A percentile compares a stretch with the other conserved stretches of the same genome.
Evolutionary conservation across 495 filamentous ascomycete genomes (phyloP).

Genomic region (Xylaria acuta): DNA sequence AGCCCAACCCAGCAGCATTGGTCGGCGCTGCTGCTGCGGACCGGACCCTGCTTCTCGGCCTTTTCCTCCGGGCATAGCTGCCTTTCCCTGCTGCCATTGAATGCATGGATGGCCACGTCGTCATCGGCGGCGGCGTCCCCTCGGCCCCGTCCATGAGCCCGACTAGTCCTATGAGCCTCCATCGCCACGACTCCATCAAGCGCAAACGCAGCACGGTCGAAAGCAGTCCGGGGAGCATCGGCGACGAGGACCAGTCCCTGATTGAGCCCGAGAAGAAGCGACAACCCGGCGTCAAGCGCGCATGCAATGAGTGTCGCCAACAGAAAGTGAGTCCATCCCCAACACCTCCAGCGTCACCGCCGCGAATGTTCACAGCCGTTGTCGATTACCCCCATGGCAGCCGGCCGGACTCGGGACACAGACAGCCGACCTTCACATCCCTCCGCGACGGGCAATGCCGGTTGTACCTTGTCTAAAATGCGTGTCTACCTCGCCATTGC

Average conservation of each 20-base stretch:
- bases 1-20: conserved; percentile 22
- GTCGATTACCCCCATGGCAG: conserved; percentile 15
- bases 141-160: conserved; percentile 48
- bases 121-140: conserved; percentile 43
- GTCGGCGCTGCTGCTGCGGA: conserved; percentile 30
- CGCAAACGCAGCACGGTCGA: conserved; percentile 61
- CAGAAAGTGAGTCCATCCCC: conserved; percentile 73
- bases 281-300: conserved; percentile 80
- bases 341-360: not conserved
- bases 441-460: not conserved
- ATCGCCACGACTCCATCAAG: conserved; percentile 53
- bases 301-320: conserved; percentile 94
- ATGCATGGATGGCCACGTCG: conserved; percentile 49
- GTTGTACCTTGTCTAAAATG: not conserved
- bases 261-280: conserved; percentile 66
- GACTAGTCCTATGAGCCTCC: conserved; percentile 50
- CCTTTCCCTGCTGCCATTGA: conserved; percentile 32
- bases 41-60: conserved; percentile 35
- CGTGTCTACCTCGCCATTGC: not conserved
- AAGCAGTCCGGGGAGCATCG: conserved; percentile 71
- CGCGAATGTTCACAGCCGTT: not conserved
- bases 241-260: conserved; percentile 66
- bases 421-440: not conserved
- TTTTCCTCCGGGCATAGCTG: conserved; percentile 31
- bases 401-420: not conserved